Evolutionary conservation across 768 basidiomycete species (phyloP), one percentile per base, ranked within the genome.

Genomic region (Cystofilobasidium capitatum): DNA sequence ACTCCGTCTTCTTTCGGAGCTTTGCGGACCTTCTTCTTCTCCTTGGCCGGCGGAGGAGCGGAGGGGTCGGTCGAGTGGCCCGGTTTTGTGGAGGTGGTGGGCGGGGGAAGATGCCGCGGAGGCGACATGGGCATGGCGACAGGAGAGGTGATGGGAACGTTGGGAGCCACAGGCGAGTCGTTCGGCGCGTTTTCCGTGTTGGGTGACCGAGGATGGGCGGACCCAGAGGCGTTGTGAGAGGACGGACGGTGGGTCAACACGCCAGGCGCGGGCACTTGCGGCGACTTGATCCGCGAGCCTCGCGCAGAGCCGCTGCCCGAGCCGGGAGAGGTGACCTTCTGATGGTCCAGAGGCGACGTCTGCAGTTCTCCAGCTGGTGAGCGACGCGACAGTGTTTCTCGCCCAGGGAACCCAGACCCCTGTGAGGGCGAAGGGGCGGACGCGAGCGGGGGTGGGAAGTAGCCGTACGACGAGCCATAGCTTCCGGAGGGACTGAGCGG

Each of bases 401-500:
- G 9, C 20, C 66, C 31, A 29, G 66, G 37, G 39, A 33, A 35
- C 49, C 55, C 12, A 59, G 55, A 35, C 39, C 26, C 10, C 14
- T 5, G n/a, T 29, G 65, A 59, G 3, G 45, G 5, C 42, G 63
- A 65, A 57, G 7, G 0, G 59, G 39, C 26, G 13, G 35, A 39
- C 59, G 39, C 40, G 40, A 61, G 60, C n/a, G 62, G 51, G 79
- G 77, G 72, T 76, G 66, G 70, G 57, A 77, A 72, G 78, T 77
- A 78, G 40, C 62, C 55, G n/a, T 26, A 63, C 9, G 14, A 22
- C 6, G 60, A 55, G n/a, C 66, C 66, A 40, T 39, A 67, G 36
- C 78, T 82, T 44, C 83, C 76, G 20, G 84, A 84, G n/a, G 91
- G 91, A 70, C 84, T 90, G 39, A 82, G 81, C 0, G 96, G 94